Conservation (phyloP, 1,284 basidiomycete genomes). For the Phlebopus sp. region DNA sequence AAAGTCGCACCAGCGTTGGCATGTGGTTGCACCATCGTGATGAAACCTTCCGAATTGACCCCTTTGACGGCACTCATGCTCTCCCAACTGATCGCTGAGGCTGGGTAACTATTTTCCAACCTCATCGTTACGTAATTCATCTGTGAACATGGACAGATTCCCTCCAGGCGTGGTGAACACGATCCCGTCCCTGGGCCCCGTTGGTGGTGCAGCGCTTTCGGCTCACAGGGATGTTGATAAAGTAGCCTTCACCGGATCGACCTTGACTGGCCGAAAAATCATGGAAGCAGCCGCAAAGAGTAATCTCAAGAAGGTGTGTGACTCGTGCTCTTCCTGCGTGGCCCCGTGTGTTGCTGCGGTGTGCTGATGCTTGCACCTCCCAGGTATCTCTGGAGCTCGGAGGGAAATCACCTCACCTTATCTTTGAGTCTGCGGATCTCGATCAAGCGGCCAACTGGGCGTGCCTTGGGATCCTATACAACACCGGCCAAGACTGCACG, state of each 20-base stretch:
- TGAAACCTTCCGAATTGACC: slow-evolving; percentile 92
- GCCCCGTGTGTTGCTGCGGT: slow-evolving; percentile 14
- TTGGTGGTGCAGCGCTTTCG: slow-evolving; percentile 84
- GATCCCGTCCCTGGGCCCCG: slow-evolving; percentile 75
- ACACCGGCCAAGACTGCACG: slow-evolving; percentile 86
- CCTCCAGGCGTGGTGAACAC: slow-evolving; percentile 94
- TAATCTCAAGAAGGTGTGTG: slow-evolving; percentile 80
- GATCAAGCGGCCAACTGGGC: slow-evolving; percentile 89
- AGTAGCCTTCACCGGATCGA: slow-evolving; percentile 81
- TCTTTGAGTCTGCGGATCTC: slow-evolving; percentile 80
- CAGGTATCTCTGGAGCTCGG: slow-evolving; percentile 91
- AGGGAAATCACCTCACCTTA: slow-evolving; percentile 90
- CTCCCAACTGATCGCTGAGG: slow-evolving; percentile 75
- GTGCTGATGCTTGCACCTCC: slow-evolving; percentile 13
- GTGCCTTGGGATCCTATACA: slow-evolving; percentile 79
- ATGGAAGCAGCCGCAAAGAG: slow-evolving; percentile 91
- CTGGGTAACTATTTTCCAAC: slow-evolving; percentile 51
- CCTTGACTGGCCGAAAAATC: slow-evolving; percentile 87
- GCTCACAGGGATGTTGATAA: slow-evolving; percentile 82
- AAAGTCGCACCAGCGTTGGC: slow-evolving; percentile 90
- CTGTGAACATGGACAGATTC: slow-evolving; percentile 51
- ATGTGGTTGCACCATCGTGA: slow-evolving; percentile 82
- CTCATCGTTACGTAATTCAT: slow-evolving; percentile 13
- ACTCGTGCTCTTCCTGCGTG: slow-evolving; percentile 27
- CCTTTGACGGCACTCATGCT: slow-evolving; percentile 86